These are phyloP conservation scores for Colletotrichum navitas DNA, from an alignment of 2,329 filamentous ascomycete species.

Conservation along the genomic window DNA sequence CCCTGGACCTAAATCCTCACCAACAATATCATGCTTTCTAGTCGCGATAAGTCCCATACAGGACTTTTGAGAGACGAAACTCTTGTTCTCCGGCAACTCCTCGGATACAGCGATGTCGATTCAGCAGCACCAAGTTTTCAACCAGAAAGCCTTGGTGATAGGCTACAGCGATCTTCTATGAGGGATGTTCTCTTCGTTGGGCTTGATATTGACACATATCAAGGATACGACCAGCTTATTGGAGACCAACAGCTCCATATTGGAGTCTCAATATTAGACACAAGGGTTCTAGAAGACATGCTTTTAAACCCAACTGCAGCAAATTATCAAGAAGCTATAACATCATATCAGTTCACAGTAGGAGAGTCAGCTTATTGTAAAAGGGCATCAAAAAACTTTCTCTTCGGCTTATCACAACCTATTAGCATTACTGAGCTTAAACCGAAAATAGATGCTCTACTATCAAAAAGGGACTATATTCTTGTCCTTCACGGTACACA, in stretches of 20 bases:
- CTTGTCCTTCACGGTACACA: constrained; percentile 26
- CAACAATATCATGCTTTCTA: not conserved
- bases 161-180: constrained; percentile 27
- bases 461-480: constrained; percentile 18
- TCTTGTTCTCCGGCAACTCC: constrained; percentile 29
- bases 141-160: constrained; percentile 2
- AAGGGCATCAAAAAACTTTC: constrained; percentile 37
- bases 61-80: constrained; percentile 40
- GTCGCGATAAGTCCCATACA: constrained; percentile 8
- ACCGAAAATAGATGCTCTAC: constrained; percentile 9
- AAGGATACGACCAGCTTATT: constrained; percentile 34
- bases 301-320: not conserved
- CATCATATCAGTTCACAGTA: constrained; percentile 34
- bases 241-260: constrained; percentile 37
- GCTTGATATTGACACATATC: constrained; percentile 40
- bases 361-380: constrained; percentile 24
- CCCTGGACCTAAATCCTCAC: not conserved
- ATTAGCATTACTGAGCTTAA: constrained; percentile 33
- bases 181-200: constrained; percentile 37
- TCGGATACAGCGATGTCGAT: constrained; percentile 13
- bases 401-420: constrained; percentile 34
- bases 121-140: constrained; percentile 9
- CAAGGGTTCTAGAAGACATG: constrained; percentile 18
- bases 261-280: constrained; percentile 32
- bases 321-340: constrained; percentile 10